Evolutionary conservation across 1,139 yeast genomes (phyloP), one percentile per base, ranked within the genome.

Genomic region (Pichia sp.): DNA sequence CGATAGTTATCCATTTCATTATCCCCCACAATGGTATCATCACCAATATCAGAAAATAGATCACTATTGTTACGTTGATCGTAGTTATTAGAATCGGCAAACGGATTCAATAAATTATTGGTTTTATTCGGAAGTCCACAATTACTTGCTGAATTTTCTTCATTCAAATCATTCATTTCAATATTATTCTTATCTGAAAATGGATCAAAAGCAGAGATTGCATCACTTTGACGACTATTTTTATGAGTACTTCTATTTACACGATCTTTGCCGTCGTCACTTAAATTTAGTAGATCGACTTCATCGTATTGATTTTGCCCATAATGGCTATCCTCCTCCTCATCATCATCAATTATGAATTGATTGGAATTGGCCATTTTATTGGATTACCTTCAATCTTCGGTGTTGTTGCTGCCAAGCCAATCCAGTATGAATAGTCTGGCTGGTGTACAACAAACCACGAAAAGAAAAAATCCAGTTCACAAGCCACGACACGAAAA

Each of bases 291-390:
- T 16, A 16, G 23, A 16, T 16, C 23, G 23, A 16, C 23, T 16
- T 16, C 23, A 16, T 16, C 23, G 23, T 16, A 16, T 16, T 16
- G 23, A 16, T 16, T 16, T 16, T 16, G 23, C 23, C 2, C 23
- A 16, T 34, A 6, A 34, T 16, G 16, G 27, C 27, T n/a, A 26
- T 31, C 52, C 16, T 45, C 50, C 37, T 49, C 46, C 8, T 48
- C 49, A 34, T 51, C 54, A 41, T 49, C 52, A 5, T 44, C 52
- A 27, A 51, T 40, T 10, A 51, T 41, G 35, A 51, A 51, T 23
- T 48, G 39, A 26, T 44, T 46, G 27, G 32, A 36, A 33, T 49
- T 49, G 37, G 52, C 49, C 54, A 51, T 50, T 1, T 16, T 16
- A 16, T 16, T 16, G 23, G 23, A 16, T 16, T 16, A 16, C 23